Percentiles rank a stretch among this genome's conserved stretches.
phyloP scores from a whole-genome alignment of 1,284 basidiomycete species.

The Cronartium ribicola region DNA sequence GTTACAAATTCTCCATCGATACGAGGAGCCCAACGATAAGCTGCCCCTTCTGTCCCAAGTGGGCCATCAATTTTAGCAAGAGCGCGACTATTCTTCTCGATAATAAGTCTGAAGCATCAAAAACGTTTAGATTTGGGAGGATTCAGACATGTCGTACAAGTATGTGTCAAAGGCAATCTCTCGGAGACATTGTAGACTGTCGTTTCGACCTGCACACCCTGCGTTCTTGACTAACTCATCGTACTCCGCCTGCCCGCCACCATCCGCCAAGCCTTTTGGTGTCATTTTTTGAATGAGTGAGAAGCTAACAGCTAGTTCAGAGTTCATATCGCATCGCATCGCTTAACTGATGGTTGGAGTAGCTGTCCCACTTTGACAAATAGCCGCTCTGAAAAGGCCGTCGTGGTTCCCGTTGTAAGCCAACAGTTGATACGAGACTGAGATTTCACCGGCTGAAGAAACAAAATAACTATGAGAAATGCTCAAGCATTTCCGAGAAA shows the following conservation, averaged over 20 bases:
- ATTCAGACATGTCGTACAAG: not conserved
- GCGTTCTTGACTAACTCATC: not conserved
- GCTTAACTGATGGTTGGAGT: not conserved
- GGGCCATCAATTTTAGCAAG: not conserved
- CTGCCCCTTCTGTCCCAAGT: not conserved
- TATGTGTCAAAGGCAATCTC: not conserved
- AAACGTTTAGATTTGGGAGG: too few species aligned
- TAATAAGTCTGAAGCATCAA: too few species aligned
- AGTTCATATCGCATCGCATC: too few species aligned
- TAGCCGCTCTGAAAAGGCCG: constrained; percentile 1
- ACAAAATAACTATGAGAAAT: not conserved
- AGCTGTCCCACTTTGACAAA: constrained; percentile 13
- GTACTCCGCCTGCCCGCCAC: not conserved
- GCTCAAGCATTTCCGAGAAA: not conserved
- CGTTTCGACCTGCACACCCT: not conserved
- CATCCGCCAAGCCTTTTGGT: not conserved
- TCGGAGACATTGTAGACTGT: not conserved
- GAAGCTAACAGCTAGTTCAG: too few species aligned
- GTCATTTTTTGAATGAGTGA: not conserved
- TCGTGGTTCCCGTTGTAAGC: constrained; percentile 4
- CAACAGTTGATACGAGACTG: constrained; percentile 3
- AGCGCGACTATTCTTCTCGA: not conserved
- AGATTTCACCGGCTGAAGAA: constrained; percentile 10
- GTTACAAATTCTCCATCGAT: constrained; percentile 6
- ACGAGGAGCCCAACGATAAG: not conserved